Conservation (phyloP, 495 filamentous ascomycete species). For the Articulospora tetracladia region DNA sequence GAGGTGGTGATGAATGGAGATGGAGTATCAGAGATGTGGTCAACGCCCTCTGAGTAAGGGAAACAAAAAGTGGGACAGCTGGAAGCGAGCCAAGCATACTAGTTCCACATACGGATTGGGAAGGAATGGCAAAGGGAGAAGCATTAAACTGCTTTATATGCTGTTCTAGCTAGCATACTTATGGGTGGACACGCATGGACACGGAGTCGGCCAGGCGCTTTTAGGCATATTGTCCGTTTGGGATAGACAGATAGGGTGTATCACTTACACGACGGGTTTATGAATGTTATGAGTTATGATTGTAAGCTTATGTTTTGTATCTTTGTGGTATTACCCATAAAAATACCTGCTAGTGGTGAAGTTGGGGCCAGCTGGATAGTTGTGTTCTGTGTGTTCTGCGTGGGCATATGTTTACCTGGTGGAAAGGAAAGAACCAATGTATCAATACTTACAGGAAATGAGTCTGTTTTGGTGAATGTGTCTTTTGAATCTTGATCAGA, state of each 20-base stretch:
- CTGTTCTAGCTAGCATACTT: neutral
- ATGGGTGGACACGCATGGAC: neutral
- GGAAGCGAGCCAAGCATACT: neutral
- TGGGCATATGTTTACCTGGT: too few relatives aligned
- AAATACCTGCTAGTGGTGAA: too few relatives aligned
- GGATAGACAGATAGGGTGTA: neutral
- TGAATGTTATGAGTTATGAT: neutral
- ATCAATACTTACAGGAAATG: too few relatives aligned
- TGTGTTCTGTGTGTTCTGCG: neutral
- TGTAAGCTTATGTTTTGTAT: neutral
- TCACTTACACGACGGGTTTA: neutral
- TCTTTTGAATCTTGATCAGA: too few relatives aligned
- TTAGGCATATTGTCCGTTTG: neutral
- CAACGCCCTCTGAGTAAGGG: neutral
- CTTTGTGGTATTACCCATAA: too few relatives aligned
- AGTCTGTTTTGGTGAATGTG: too few relatives aligned
- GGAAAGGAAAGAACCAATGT: too few relatives aligned
- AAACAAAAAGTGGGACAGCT: neutral
- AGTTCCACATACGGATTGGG: neutral
- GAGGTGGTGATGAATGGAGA: conserved; percentile 23
- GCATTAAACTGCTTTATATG: too few relatives aligned
- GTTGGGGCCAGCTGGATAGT: too few relatives aligned
- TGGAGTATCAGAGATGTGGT: conserved; percentile 29
- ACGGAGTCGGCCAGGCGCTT: neutral
- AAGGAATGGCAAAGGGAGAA: too few relatives aligned